Evolutionary conservation across 768 basidiomycete species (phyloP).

Genomic region (Lepiota subincarnata): DNA sequence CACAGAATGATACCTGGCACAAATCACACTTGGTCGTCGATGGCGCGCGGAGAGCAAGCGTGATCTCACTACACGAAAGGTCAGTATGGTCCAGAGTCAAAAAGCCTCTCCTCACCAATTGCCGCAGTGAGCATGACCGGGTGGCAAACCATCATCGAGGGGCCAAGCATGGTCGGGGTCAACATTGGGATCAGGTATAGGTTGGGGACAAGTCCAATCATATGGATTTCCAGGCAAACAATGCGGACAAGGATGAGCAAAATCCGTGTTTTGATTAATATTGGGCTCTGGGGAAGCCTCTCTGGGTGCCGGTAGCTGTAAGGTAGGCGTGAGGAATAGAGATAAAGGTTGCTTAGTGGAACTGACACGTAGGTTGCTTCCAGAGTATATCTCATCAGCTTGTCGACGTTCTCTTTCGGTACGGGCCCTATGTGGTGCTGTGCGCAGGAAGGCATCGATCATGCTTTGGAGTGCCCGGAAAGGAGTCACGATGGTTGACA

Average conservation of each 20-base stretch:
- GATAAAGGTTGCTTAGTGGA: not conserved
- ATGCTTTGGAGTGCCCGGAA: slow-evolving; percentile 72
- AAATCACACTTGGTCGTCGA: slow-evolving; percentile 81
- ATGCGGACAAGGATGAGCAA: slow-evolving; percentile 77
- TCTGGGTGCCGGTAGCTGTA: slow-evolving; percentile 70
- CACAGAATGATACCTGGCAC: slow-evolving; percentile 80
- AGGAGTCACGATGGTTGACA: slow-evolving; percentile 64
- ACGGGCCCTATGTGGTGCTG: slow-evolving; percentile 64
- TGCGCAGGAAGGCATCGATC: slow-evolving; percentile 67
- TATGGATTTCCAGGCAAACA: slow-evolving; percentile 65
- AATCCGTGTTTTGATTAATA: slow-evolving; percentile 59
- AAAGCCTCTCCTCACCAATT: slow-evolving; percentile 58
- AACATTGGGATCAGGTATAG: slow-evolving; percentile 64
- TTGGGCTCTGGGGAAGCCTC: slow-evolving; percentile 76
- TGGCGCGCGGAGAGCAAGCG: slow-evolving; percentile 70
- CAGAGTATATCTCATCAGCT: slow-evolving; percentile 77
- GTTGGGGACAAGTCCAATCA: slow-evolving; percentile 80
- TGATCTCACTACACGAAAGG: slow-evolving; percentile 52
- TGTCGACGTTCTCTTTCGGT: slow-evolving; percentile 69
- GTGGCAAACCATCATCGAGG: slow-evolving; percentile 71
- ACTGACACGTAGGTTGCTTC: slow-evolving; percentile 60
- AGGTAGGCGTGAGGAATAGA: not conserved
- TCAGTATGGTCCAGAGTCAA: not conserved
- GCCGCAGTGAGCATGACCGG: slow-evolving; percentile 77
- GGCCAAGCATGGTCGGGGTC: slow-evolving; percentile 76